Evolutionary conservation across 2,329 filamentous ascomycete species (phyloP).

Genomic region (Pseudogymnoascus sp.): DNA sequence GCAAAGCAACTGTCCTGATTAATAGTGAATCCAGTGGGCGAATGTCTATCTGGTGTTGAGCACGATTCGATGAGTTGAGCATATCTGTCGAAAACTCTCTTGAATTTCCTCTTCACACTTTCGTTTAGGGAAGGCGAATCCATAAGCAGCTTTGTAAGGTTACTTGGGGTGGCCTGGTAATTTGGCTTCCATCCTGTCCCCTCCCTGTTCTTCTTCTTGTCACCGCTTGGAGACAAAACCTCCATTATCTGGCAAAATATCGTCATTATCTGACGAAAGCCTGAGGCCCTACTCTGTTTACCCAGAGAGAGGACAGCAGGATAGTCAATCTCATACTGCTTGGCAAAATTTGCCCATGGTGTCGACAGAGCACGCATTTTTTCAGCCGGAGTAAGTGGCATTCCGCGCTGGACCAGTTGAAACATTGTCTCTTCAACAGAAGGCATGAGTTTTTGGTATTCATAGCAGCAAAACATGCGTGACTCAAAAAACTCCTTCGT

Average conservation of each 20-base stretch:
- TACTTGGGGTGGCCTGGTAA: conserved; percentile 25
- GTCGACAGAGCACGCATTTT: conserved; percentile 38
- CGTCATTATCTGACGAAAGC: conserved; percentile 29
- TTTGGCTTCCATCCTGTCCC: conserved; percentile 18
- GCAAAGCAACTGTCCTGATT: conserved; percentile 24
- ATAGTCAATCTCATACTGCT: conserved; percentile 36
- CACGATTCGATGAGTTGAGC: conserved; percentile 25
- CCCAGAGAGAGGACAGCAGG: conserved; percentile 21
- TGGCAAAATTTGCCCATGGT: conserved; percentile 37
- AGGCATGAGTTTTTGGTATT: conserved; percentile 32
- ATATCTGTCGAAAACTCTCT: conserved; percentile 27
- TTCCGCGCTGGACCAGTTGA: conserved; percentile 38
- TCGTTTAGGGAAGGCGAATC: conserved; percentile 22
- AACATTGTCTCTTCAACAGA: conserved; percentile 41
- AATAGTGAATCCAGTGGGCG: conserved; percentile 17
- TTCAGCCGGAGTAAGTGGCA: conserved; percentile 37
- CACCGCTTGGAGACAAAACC: conserved; percentile 16
- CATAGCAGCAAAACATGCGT: conserved; percentile 35
- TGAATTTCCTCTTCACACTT: conserved; percentile 23
- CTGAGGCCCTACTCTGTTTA: conserved; percentile 28
- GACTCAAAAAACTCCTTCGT: conserved; percentile 31
- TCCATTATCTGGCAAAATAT: conserved; percentile 30
- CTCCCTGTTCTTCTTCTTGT: conserved; percentile 10
- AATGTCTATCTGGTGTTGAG: conserved; percentile 19
- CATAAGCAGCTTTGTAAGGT: conserved; percentile 26